Conservation (phyloP, 2,329 filamentous ascomycete species). For the Lachnum nothofagi region DNA sequence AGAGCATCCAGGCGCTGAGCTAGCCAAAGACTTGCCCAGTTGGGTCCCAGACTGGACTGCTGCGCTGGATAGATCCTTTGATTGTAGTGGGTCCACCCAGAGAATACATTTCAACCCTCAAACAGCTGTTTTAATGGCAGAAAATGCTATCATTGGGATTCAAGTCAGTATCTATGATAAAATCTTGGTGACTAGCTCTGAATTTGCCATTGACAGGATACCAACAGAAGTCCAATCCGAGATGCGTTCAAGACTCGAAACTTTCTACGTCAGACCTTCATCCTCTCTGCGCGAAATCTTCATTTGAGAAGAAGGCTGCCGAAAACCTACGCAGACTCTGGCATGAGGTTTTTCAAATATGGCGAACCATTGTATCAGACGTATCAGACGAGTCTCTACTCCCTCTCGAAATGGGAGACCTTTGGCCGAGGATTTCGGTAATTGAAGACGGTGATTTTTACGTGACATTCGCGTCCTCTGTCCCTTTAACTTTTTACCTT, state of each 20-base stretch:
- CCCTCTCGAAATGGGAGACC: too few relatives aligned
- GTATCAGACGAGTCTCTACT: too few relatives aligned
- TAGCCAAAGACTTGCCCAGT: conserved; percentile 1
- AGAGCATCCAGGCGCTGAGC: background rate
- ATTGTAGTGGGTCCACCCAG: background rate
- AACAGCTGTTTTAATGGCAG: background rate
- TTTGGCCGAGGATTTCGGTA: background rate
- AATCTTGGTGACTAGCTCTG: background rate
- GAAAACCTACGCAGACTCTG: too few relatives aligned
- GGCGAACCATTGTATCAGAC: too few relatives aligned
- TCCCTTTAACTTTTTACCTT: background rate
- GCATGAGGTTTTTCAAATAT: too few relatives aligned
- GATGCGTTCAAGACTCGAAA: background rate
- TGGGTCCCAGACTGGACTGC: conserved; percentile 9
- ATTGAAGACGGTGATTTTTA: too few relatives aligned
- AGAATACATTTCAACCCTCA: background rate
- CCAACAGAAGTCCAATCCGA: background rate
- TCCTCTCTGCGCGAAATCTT: background rate
- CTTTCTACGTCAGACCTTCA: background rate
- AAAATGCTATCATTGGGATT: background rate
- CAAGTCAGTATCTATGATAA: background rate
- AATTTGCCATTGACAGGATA: background rate
- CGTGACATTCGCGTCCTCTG: background rate
- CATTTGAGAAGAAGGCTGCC: background rate
- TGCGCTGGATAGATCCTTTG: background rate